Evolutionary conservation across 192 early-diverging fungal genomes (phyloP), one percentile per base, ranked within the genome.

Genomic region (Dispira simplex): DNA sequence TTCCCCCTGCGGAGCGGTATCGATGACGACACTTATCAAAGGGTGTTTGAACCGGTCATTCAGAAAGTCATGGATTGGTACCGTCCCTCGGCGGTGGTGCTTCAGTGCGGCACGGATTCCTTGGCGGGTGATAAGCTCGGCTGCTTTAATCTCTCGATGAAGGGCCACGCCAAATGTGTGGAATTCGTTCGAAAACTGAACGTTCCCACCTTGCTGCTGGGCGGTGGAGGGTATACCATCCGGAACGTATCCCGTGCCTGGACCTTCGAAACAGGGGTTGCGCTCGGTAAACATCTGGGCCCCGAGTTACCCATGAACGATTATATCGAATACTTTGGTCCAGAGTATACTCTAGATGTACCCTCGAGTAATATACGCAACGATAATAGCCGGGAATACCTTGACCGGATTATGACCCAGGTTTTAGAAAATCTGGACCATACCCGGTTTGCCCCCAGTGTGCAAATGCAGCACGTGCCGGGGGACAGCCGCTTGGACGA

Each of bases 211-310:
- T 71, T 99, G 32, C 83, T 96, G 27, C 77, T 97, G 1, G 96
- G 96, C 27, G 96, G 96, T 21, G 96, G 96, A 20, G 96, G 96
- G 16, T 99, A 99, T 68, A 97, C 96, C 0, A 92, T 97, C 69
- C 81, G 92, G 20, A 95, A 97, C 72, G 93, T 96, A 2, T 85
- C 91, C 28, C 82, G 95, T 8, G 84, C 85, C 26, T 96, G 93
- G 95, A 85, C 90, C 14, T 97, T 94, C 72, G 96, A 99, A 68
- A 99, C 96, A 3, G 81, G 85, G 8, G 78, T 92, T 8, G 78
- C 90, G 23, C 81, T 89, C 3, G 90, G 88, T 52, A 75, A 82
- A 20, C 85, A 83, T 39, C 65, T 85, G 32, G 69, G 73, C 25
- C 75, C 83, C 64, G 83, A 88, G 49, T 77, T 95, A 66, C 92